A percentile compares a stretch with the other conserved stretches of the same genome.
These are phyloP conservation scores for Notholithocarpus densiflorus DNA, from an alignment of 306 rosid species.

Conservation along the genomic window DNA sequence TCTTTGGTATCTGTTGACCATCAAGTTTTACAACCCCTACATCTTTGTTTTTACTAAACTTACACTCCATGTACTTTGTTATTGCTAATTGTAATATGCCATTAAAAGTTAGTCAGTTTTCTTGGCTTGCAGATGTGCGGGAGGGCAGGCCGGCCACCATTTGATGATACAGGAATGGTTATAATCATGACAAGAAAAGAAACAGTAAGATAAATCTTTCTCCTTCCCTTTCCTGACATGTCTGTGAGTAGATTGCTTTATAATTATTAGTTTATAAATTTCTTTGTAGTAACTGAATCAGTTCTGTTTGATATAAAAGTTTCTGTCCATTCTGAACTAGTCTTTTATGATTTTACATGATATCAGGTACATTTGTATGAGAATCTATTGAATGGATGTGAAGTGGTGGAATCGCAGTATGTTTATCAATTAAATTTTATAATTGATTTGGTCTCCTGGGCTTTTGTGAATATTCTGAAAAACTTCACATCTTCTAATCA, in stretches of 20 bases:
- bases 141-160: conserved; percentile 98
- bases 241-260: background rate
- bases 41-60: too few species aligned
- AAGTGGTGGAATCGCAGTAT: conserved; percentile 96
- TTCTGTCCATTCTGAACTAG: conserved; percentile 2
- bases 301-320: background rate
- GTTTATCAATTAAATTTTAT: conserved; percentile 26
- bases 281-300: background rate
- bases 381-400: conserved; percentile 92
- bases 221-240: conserved; percentile 12
- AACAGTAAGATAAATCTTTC: conserved; percentile 49
- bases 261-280: background rate
- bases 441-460: conserved; percentile 10
- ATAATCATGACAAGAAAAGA: conserved; percentile 97
- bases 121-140: conserved; percentile 73
- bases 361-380: conserved; percentile 90
- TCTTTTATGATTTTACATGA: conserved; percentile 14
- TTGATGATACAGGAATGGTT: conserved; percentile 96
- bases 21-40: too few species aligned
- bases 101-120: background rate
- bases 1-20: too few species aligned
- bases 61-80: too few species aligned
- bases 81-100: background rate
- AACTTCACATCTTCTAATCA: conserved; percentile 19
- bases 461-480: conserved; percentile 11